Base-by-base conservation (phyloP, 352 stramenopile genomes). In the Phytophthora rubi region DNA sequence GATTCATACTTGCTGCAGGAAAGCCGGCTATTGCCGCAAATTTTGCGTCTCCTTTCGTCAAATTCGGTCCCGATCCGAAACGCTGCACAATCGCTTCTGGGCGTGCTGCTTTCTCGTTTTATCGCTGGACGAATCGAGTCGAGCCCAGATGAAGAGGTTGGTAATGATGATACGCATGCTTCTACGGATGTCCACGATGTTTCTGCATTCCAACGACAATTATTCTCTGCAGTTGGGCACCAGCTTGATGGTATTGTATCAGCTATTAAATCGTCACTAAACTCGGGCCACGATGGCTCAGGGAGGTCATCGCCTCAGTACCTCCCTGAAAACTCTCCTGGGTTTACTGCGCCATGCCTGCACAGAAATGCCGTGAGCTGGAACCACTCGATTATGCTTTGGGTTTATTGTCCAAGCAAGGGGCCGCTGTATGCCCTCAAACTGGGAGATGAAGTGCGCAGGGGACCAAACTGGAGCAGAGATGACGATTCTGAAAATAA, bases 341-440 rank as follows among this genome's bases (percentile, higher is more conserved):
- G 79, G n/a, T 68, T 86, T 7, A 88, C 70, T 8, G 54, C 81
- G 1, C 68, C 82, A 9, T 75, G 72, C 37, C 33, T 69, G 49
- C 64, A 76, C 23, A 70, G 23, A 47, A 77, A 63, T 39, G 55
- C 73, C 15, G 59, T 93, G 13, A 62, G 63, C 26, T 93, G 86
- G 82, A 90, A 93, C 48, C 83, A 95, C 65, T 85, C 87, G 2
- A 89, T 95, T 23, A 85, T 90, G 82, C 69, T 93, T 0, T 95
- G 87, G 87, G 49, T 93, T 30, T 92, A 86, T 39, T 77, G 86
- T 7, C 65, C 82, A 21, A 73, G 72, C 8, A 79, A 73, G 26
- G 62, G 62, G 1, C 62, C 61, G 8, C 62, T 84, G 3, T 92
- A 92, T 54, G 81, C 82, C 30, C 73, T 93, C 3, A 91, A 92